Base-by-base conservation (phyloP, 768 basidiomycete genomes). In the Lentinula detonsa region DNA sequence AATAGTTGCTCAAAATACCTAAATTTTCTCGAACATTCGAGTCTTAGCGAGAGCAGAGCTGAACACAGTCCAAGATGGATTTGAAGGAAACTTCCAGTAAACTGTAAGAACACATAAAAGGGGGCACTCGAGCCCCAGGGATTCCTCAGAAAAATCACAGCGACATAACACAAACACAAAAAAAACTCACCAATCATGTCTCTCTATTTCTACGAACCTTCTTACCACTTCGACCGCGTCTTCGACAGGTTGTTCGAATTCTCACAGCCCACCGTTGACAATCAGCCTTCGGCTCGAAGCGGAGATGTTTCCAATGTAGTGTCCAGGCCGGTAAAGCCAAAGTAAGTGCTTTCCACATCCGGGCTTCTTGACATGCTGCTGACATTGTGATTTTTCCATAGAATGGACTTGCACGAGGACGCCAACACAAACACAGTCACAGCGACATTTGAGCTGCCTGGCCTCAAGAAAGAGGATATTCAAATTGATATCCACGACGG, bases 401-500 rank as follows among this genome's bases (percentile, higher is more conserved):
- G 46, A 23, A 48, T 48, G 46, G 46, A 48, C 46, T 23, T 48
- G 21, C 46, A 48, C 21, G 46, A 48, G 21, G 71, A 84, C 64
- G 23, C 65, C 0, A 72, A 77, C 15, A 71, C 64, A 49, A 84
- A 84, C 67, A 70, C 73, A 3, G 80, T 86, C 18, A 84, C 80
- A 1, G 85, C 84, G 34, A 71, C 76, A 4, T 85, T 87, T 67
- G 86, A 87, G 66, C 72, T 87, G 13, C 86, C 86, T 2, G 85
- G 85, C 31, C 33, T 86, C 50, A 75, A 75, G 63, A 80, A 81
- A 57, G 80, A 84, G 59, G 74, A 86, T 64, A 74, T 87, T 48
- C 69, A 72, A 48, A 80, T 87, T 63, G 83, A 85, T 63, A 68
- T 85, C 23, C 77, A 79, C 61, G 75, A 82, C 61, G 78, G 79